Base-by-base conservation (phyloP, 371 early-diverging fungal species). In the Syncephalis plumigaleata region DNA sequence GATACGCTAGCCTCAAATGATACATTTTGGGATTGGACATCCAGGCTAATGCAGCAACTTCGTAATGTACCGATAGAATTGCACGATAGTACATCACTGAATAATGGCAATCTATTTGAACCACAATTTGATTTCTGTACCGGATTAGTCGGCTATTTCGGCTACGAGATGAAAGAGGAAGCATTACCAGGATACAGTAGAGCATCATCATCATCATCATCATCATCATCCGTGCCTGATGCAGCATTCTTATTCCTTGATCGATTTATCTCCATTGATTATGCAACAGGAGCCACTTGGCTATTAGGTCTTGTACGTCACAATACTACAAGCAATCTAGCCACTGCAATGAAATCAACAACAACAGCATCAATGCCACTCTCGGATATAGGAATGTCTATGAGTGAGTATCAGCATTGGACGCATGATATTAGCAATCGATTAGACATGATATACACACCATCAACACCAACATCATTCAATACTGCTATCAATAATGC, bases 101-200 rank as follows among this genome's bases (percentile, higher is more conserved):
- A 39, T 15, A 38, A 1, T 44, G 23, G 22, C 42, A 46, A 49
- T 1, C 39, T 46, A 44, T 51, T 42, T 9, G 37, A 54, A 22
- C 45, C 67, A 1, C 66, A 66, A 2, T 75, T 79, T 39, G 64
- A 66, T 39, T 89, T 90, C 44, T 60, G 70, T 17, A 77, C 90
- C 44, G 96, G 96, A 0, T 60, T 91, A 54, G 64, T 88, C 0
- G 96, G 96, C 0, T 87, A 87, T 56, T 75, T 92, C 61, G 90
- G 88, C 0, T 95, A 93, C 54, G 96, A 91, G 51, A 87, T 95
- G 91, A 85, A 84, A 55, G 57, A 72, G 15, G 89, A 91, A 58
- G 69, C 75, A 44, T 43, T 86, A 60, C 63, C 68, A 5, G 73
- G 76, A 0, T 76, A 74, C 44, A 36, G 60, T 39, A 20, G 67